Conservation (phyloP, 306 rosid genomes). For the Vigna mungo region DNA sequence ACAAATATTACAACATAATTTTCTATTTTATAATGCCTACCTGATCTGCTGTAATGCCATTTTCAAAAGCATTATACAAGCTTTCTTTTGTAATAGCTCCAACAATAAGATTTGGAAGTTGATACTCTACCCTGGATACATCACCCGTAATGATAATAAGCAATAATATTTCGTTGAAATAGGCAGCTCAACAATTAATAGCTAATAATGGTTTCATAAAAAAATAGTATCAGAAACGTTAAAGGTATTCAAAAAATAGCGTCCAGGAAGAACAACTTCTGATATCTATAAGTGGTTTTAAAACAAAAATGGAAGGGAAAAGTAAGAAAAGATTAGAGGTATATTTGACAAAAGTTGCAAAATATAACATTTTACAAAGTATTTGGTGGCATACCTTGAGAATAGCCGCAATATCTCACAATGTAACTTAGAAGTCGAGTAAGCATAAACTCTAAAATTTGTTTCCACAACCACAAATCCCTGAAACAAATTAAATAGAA, state of each 20-base stretch:
- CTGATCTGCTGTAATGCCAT: slow-evolving; percentile 88
- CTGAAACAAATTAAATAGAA: slow-evolving; percentile 49
- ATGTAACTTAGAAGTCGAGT: slow-evolving; percentile 88
- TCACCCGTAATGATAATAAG: slow-evolving; percentile 30
- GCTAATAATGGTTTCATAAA: slow-evolving; percentile 18
- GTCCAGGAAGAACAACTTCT: slow-evolving; percentile 27
- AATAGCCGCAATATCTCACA: slow-evolving; percentile 94
- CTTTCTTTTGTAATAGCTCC: slow-evolving; percentile 97
- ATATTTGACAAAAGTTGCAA: slow-evolving; percentile 12
- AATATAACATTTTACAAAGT: slow-evolving; percentile 38
- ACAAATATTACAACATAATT: slow-evolving; percentile 5
- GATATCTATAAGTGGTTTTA: slow-evolving; percentile 22
- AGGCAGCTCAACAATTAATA: slow-evolving; percentile 23
- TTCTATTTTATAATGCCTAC: slow-evolving; percentile 48
- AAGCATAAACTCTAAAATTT: slow-evolving; percentile 89
- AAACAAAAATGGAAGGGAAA: background rate
- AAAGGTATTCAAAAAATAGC: slow-evolving; percentile 16
- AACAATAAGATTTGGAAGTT: slow-evolving; percentile 97
- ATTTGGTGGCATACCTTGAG: slow-evolving; percentile 63
- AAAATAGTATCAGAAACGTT: slow-evolving; percentile 18
- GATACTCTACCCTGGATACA: slow-evolving; percentile 86
- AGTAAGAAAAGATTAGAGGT: slow-evolving; percentile 13
- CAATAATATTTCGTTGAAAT: slow-evolving; percentile 33
- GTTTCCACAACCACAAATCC: slow-evolving; percentile 96
- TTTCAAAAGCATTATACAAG: slow-evolving; percentile 89